A percentile compares a stretch with the other conserved stretches of the same genome.
Conservation (phyloP, 2,329 filamentous ascomycete species). For the Alternaria dauci region DNA sequence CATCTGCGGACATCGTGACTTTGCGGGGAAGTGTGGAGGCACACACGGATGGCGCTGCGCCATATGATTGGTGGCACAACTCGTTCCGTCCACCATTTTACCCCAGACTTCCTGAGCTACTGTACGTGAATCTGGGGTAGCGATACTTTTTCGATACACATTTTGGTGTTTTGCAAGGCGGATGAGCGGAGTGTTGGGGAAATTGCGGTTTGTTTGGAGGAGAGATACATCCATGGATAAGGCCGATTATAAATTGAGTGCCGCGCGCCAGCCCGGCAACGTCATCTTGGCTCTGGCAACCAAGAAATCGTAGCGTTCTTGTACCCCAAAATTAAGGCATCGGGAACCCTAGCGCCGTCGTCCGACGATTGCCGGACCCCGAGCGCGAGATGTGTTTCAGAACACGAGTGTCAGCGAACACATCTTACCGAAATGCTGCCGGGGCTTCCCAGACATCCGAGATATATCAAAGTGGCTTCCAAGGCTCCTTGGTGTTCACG, state of each 20-base stretch:
- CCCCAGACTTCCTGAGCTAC: background rate
- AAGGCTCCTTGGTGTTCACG: too few species aligned
- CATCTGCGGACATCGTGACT: slow-evolving; percentile 1
- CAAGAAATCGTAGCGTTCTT: background rate
- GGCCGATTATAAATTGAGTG: background rate
- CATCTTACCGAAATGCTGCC: background rate
- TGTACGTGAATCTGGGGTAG: slow-evolving; percentile 16
- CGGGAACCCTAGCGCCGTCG: background rate
- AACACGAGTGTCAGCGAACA: background rate
- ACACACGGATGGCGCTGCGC: background rate
- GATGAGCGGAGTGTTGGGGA: background rate
- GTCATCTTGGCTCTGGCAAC: background rate
- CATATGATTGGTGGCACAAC: slow-evolving; percentile 19
- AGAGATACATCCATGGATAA: background rate
- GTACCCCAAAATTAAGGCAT: too few species aligned
- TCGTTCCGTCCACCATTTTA: slow-evolving; percentile 10
- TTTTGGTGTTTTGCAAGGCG: background rate
- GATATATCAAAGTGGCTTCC: background rate
- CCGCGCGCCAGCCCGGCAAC: background rate
- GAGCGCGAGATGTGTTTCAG: background rate
- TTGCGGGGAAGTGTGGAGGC: slow-evolving; percentile 10
- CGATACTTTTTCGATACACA: background rate
- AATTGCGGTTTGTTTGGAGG: background rate
- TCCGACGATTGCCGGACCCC: background rate
- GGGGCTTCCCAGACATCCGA: background rate